phyloP scores from a whole-genome alignment of 441 rosid species.

The Rhodomyrtus psidioides region DNA sequence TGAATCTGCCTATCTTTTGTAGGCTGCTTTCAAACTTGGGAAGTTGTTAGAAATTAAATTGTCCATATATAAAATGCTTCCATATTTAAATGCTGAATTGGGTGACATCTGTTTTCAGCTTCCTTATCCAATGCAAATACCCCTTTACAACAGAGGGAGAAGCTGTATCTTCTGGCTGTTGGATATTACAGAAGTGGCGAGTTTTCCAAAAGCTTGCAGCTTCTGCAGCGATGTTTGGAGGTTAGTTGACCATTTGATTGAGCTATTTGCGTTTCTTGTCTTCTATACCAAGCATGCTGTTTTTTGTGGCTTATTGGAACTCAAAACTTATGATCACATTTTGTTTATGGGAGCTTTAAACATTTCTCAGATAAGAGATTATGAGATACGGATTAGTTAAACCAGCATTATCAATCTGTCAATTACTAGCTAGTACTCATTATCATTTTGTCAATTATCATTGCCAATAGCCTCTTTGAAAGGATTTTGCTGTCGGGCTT shows the following conservation, averaged over 20 bases:
- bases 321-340: neutral
- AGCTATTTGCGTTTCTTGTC: neutral
- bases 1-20: too few species aligned
- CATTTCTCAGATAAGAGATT: neutral
- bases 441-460: too few species aligned
- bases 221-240: conserved; percentile 74
- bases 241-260: conserved; percentile 18
- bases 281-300: neutral
- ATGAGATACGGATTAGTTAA: neutral
- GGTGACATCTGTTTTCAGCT: conserved; percentile 36
- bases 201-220: conserved; percentile 71
- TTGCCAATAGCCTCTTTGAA: neutral
- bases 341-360: neutral
- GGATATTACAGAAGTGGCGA: conserved; percentile 83
- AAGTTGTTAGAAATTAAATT: neutral
- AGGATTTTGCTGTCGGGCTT: neutral
- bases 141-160: conserved; percentile 71
- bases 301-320: neutral
- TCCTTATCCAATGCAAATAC: conserved; percentile 44
- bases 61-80: neutral
- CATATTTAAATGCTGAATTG: neutral
- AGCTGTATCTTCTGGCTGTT: conserved; percentile 85
- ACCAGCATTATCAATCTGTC: neutral
- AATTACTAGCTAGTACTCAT: neutral
- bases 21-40: neutral